Evolutionary conservation across 306 rosid species (phyloP).

Genomic region (Quercus gilva): DNA sequence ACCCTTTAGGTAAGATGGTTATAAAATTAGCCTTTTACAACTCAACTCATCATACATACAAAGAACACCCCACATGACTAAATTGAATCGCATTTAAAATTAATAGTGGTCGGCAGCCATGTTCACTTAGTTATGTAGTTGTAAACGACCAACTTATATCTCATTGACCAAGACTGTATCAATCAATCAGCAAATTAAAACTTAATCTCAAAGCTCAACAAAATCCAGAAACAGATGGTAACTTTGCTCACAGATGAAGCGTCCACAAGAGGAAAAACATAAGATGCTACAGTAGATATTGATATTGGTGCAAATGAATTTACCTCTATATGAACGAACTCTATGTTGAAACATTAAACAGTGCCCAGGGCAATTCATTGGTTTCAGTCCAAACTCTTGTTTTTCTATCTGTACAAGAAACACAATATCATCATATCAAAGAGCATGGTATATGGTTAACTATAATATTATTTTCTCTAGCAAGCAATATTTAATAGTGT

Average conservation of each 20-base stretch:
- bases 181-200: background rate
- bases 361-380: constrained; percentile 99
- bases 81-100: background rate
- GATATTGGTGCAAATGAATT: background rate
- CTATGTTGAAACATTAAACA: constrained; percentile 93
- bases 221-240: background rate
- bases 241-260: background rate
- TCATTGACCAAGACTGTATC: background rate
- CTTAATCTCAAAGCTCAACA: background rate
- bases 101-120: background rate
- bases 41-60: background rate
- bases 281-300: background rate
- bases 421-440: constrained; percentile 1
- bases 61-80: background rate
- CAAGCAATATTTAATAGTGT: background rate
- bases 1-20: background rate
- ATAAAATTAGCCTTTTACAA: background rate
- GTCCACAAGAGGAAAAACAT: background rate
- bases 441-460: background rate
- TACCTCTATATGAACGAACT: constrained; percentile 94
- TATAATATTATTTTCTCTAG: background rate
- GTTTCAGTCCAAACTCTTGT: constrained; percentile 96
- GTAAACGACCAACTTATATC: background rate
- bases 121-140: background rate
- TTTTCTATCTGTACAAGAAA: constrained; percentile 66